Evolutionary conservation across 768 basidiomycete species (phyloP).

Genomic region (Auricularia cornea): DNA sequence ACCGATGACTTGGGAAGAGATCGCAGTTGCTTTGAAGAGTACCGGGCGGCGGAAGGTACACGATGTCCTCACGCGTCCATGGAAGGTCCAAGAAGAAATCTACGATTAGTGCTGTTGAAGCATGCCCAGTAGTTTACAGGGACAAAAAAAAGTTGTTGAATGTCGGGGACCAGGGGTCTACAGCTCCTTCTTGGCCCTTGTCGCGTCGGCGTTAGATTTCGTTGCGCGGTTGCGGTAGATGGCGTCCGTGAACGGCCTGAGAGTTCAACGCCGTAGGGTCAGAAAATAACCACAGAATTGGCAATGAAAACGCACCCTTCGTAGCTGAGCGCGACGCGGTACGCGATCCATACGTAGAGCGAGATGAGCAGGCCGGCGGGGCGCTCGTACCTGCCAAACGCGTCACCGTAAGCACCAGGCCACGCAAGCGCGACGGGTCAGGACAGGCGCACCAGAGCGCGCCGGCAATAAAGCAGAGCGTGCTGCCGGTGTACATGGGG

Average conservation of each 20-base stretch:
- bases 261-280: neutral
- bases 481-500: slow-evolving; percentile 97
- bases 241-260: slow-evolving; percentile 72
- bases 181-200: slow-evolving; percentile 16
- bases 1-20: no score
- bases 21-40: no score
- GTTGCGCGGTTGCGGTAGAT: slow-evolving; percentile 57
- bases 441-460: slow-evolving; percentile 71
- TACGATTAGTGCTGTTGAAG: neutral
- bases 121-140: neutral
- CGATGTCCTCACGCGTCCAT: no score
- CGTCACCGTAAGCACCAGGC: neutral
- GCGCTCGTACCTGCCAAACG: slow-evolving; percentile 58
- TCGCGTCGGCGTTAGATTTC: slow-evolving; percentile 24
- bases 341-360: slow-evolving; percentile 74
- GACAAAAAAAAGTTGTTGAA: neutral
- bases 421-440: neutral
- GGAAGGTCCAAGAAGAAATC: no score
- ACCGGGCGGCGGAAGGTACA: no score
- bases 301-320: slow-evolving; percentile 68
- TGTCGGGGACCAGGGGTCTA: neutral
- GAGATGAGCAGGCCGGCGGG: slow-evolving; percentile 80
- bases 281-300: slow-evolving; percentile 1
- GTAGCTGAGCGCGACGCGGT: slow-evolving; percentile 72
- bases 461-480: slow-evolving; percentile 77